phyloP scores from a whole-genome alignment of 257 asterid species.

The Nicotiana obtusifolia region DNA sequence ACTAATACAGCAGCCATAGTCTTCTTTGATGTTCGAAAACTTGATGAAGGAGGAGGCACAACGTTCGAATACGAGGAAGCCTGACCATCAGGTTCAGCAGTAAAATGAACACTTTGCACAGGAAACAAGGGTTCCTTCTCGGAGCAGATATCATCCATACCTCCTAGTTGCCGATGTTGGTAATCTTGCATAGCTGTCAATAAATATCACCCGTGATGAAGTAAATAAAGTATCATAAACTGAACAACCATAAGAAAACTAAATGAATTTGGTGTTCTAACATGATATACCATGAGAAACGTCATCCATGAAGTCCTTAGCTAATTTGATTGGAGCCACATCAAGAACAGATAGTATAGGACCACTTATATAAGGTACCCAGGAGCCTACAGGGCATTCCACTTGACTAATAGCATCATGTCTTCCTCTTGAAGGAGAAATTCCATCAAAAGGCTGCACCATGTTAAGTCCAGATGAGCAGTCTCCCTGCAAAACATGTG shows the following conservation, averaged over 20 bases:
- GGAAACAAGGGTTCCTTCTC: slow-evolving; percentile 80
- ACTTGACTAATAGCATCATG: slow-evolving; percentile 24
- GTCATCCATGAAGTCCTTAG: slow-evolving; percentile 62
- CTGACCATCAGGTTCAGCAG: slow-evolving; percentile 43
- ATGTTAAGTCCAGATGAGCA: slow-evolving; percentile 31
- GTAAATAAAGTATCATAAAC: slow-evolving; percentile 13
- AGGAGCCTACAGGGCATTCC: slow-evolving; percentile 33
- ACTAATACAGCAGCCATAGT: slow-evolving; percentile 83
- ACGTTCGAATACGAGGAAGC: slow-evolving; percentile 32
- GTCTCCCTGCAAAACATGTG: slow-evolving; percentile 24
- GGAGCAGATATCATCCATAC: slow-evolving; percentile 36
- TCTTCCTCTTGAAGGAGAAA: slow-evolving; percentile 27
- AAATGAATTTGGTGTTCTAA: slow-evolving; percentile 9
- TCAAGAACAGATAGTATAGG: slow-evolving; percentile 65
- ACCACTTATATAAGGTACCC: slow-evolving; percentile 68
- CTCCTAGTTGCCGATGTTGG: slow-evolving; percentile 41
- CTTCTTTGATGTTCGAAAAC: slow-evolving; percentile 46
- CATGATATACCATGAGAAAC: slow-evolving; percentile 64
- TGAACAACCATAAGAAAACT: slow-evolving; percentile 14
- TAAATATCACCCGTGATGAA: slow-evolving; percentile 21
- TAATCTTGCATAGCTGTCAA: slow-evolving; percentile 55
- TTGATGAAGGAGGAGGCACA: slow-evolving; percentile 29
- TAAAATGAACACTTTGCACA: slow-evolving; percentile 31
- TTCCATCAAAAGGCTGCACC: slow-evolving; percentile 30
- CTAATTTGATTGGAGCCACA: slow-evolving; percentile 87